Evolutionary conservation across 2,329 filamentous ascomycete species (phyloP), one percentile per base, ranked within the genome.

Genomic region (Pseudogymnoascus sp.): DNA sequence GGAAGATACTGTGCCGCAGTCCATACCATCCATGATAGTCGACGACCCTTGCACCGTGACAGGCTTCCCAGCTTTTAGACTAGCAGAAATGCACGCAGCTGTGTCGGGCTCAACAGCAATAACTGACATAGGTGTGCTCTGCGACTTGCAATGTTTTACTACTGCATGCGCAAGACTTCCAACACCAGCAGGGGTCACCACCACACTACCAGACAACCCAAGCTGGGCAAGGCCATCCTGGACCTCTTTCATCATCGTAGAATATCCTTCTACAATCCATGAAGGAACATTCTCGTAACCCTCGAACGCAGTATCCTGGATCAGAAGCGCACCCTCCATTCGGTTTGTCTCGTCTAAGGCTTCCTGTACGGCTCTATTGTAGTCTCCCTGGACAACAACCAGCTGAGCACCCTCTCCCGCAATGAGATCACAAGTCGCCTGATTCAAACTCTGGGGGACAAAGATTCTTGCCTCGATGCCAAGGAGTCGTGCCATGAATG

Each of bases 211-310:
- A 4, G 72, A 64, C 5, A 68, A 64, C 67, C 72, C 2, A 85
- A 68, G 28, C 78, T 79, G 35, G 75, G 76, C 32, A 91, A 67
- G 0, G 83, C 86, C 34, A 78, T 79, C 18, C 57, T 90, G 86
- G 0, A 82, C 75, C 68, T 92, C 89, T 1, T 73, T 70, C 64
- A 91, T 75, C 80, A 91, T 86, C 0, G 87, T 90, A 2, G 77
- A 78, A 67, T 92, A 93, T 0, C 89, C 89, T 64, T 91, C 83
- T 0, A 90, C 85, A n/a, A 91, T 87, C 83, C 86, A 90, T 82
- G 66, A 71, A 0, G 88, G 87, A 4, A 91, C 79, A 35, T 82
- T 76, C 57, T 84, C 79, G 66, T 88, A 91, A 1, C 82, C 86
- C 0, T 80, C 77, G 67, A 87, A 88, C 0, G 83, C 80, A 6